phyloP scores from a whole-genome alignment of 2,329 filamentous ascomycete species.

The Pseudogymnoascus sp. region DNA sequence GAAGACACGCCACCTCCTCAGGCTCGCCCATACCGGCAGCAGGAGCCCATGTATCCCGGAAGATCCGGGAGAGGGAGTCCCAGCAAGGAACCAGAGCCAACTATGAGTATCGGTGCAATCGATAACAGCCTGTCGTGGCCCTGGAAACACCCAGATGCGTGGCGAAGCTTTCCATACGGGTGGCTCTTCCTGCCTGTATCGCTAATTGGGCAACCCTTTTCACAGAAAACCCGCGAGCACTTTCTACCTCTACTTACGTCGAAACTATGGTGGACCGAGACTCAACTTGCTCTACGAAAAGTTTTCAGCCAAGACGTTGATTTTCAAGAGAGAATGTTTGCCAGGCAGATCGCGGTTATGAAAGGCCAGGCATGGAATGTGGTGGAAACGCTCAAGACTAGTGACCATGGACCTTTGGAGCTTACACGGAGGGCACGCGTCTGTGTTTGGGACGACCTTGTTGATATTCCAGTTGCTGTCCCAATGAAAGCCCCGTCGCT shows the following conservation, averaged over 20 bases:
- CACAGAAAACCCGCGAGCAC: slow-evolving; percentile 84
- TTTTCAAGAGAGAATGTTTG: slow-evolving; percentile 98
- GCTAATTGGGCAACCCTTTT: slow-evolving; percentile 91
- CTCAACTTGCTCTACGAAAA: slow-evolving; percentile 72
- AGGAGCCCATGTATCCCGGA: slow-evolving; percentile 67
- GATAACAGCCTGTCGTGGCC: slow-evolving; percentile 98
- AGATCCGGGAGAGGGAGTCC: neutral
- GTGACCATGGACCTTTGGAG: slow-evolving; percentile 87
- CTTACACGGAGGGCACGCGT: slow-evolving; percentile 84
- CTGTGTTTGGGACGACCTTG: slow-evolving; percentile 95
- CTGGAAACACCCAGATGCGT: slow-evolving; percentile 96
- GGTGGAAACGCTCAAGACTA: slow-evolving; percentile 88
- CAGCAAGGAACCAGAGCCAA: slow-evolving; percentile 25
- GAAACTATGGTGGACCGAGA: slow-evolving; percentile 94
- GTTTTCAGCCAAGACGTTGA: slow-evolving; percentile 90
- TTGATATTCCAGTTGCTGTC: slow-evolving; percentile 90
- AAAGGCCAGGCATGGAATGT: slow-evolving; percentile 99
- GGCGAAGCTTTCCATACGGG: slow-evolving; percentile 85
- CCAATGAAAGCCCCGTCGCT: slow-evolving; percentile 77
- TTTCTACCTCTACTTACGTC: slow-evolving; percentile 95
- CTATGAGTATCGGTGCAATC: slow-evolving; percentile 79
- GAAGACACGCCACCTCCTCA: slow-evolving; percentile 28
- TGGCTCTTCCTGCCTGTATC: slow-evolving; percentile 97
- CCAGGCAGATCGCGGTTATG: slow-evolving; percentile 96
- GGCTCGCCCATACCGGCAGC: slow-evolving; percentile 62